A percentile compares a stretch with the other conserved stretches of the same genome.
phyloP scores from a whole-genome alignment of 441 rosid genomes.

The Arabidopsis hybrid region DNA sequence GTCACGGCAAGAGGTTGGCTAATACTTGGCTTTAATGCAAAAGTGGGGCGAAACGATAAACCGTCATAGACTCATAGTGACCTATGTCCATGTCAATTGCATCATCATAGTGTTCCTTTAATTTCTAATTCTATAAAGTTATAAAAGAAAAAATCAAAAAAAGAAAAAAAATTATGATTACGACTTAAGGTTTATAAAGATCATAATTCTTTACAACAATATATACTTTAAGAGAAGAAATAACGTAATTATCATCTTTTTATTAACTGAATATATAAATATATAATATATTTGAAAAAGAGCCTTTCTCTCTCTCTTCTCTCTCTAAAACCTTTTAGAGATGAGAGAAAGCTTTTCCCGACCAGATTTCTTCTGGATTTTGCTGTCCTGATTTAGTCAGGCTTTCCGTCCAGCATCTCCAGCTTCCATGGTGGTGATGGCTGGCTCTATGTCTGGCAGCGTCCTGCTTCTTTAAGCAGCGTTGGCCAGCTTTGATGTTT shows the following conservation, averaged over 20 bases:
- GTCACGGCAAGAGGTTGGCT: slow-evolving; percentile 8
- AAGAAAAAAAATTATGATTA: background rate
- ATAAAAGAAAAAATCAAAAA: background rate
- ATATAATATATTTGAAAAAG: no score
- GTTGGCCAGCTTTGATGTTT: no score
- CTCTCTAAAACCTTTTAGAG: no score
- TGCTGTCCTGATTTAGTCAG: no score
- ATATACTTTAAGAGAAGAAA: background rate
- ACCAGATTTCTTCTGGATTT: no score
- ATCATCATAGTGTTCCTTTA: background rate
- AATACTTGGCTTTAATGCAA: background rate
- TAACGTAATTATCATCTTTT: background rate
- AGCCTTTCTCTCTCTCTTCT: no score
- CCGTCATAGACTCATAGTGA: background rate
- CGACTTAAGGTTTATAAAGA: background rate
- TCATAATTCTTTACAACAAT: background rate
- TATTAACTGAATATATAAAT: background rate
- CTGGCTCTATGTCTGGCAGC: no score
- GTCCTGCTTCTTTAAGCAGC: no score
- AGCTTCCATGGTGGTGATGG: no score
- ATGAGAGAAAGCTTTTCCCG: no score
- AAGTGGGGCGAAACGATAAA: slow-evolving; percentile 26
- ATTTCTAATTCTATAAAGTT: background rate
- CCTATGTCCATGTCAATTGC: background rate
- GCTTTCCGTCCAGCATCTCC: no score